These are phyloP conservation scores for Ogataea zsoltii DNA, from an alignment of 805 yeast species.

Conservation along the genomic window DNA sequence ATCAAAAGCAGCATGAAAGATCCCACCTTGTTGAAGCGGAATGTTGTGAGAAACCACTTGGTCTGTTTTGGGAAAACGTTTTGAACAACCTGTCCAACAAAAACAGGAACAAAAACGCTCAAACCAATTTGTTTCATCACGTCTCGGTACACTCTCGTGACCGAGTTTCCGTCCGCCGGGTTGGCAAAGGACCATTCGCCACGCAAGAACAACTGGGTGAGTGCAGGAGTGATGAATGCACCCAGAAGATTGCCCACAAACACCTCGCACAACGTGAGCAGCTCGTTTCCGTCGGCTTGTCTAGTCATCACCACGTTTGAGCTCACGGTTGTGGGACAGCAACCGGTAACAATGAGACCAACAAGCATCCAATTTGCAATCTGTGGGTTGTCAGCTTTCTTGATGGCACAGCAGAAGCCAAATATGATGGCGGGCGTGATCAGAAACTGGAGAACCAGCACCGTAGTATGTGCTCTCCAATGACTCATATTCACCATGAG, in stretches of 20 bases:
- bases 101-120: slow-evolving; percentile 75
- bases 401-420: slow-evolving; percentile 71
- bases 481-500: slow-evolving; percentile 62
- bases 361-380: slow-evolving; percentile 77
- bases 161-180: slow-evolving; percentile 61
- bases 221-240: slow-evolving; percentile 84
- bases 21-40: slow-evolving; percentile 70
- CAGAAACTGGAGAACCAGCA: slow-evolving; percentile 66
- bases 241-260: slow-evolving; percentile 83
- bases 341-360: slow-evolving; percentile 79
- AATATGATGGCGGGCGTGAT: slow-evolving; percentile 52
- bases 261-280: slow-evolving; percentile 77
- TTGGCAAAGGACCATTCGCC: slow-evolving; percentile 76
- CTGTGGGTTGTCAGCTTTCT: slow-evolving; percentile 52
- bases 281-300: slow-evolving; percentile 79
- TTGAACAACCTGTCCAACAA: slow-evolving; percentile 85
- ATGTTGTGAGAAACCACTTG: slow-evolving; percentile 57
- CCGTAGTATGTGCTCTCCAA: slow-evolving; percentile 83
- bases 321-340: slow-evolving; percentile 90
- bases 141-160: slow-evolving; percentile 59
- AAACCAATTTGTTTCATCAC: slow-evolving; percentile 90
- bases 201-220: slow-evolving; percentile 66
- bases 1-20: slow-evolving; percentile 76
- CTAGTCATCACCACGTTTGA: slow-evolving; percentile 93
- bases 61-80: slow-evolving; percentile 66